Conservation (phyloP, 352 stramenopile species). For the Pythium aristosporum region DNA sequence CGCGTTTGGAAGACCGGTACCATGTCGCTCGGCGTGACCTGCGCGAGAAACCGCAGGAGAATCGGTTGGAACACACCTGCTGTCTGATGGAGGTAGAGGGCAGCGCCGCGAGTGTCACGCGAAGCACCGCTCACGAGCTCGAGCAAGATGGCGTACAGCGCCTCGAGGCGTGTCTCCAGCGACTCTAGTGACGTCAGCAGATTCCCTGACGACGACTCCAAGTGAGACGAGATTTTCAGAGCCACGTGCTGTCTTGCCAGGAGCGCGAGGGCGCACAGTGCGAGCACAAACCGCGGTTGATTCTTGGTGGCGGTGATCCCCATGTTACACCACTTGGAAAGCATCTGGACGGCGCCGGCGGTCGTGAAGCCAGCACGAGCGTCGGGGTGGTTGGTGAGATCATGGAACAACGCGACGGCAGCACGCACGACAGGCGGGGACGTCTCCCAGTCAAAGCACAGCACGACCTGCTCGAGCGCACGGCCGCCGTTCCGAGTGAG, state of each 20-base stretch:
- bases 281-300: constrained; percentile 38
- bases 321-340: constrained; percentile 44
- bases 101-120: constrained; percentile 29
- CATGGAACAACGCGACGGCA: constrained; percentile 55
- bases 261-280: constrained; percentile 47
- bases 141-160: constrained; percentile 47
- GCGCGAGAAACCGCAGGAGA: constrained; percentile 49
- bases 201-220: constrained; percentile 1
- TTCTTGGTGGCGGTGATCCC: constrained; percentile 32
- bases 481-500: constrained; percentile 57
- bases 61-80: constrained; percentile 37
- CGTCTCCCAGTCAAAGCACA: constrained; percentile 38
- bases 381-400: constrained; percentile 51
- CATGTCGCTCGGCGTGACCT: constrained; percentile 59
- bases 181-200: constrained; percentile 36
- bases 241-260: constrained; percentile 44
- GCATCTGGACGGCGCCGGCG: constrained; percentile 47
- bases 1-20: constrained; percentile 43
- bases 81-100: constrained; percentile 39
- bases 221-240: not conserved
- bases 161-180: constrained; percentile 36
- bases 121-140: constrained; percentile 38
- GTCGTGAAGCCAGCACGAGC: constrained; percentile 61
- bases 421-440: constrained; percentile 34
- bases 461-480: constrained; percentile 43